Evolutionary conservation across 345 rosid genomes (phyloP).

Genomic region (Gossypium bickii): DNA sequence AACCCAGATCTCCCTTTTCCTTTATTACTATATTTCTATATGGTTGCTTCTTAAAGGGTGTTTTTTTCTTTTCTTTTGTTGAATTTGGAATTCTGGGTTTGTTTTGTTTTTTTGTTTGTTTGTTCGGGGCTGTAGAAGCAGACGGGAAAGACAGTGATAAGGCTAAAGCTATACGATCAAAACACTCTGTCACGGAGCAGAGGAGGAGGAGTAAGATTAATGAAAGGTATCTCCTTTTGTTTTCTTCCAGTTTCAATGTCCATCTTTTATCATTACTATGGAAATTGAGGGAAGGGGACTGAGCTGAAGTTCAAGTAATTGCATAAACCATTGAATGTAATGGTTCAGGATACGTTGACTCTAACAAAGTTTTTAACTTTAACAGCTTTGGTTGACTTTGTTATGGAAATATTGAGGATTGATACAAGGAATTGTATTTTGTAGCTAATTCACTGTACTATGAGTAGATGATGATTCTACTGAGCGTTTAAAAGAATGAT

Average conservation of each 20-base stretch:
- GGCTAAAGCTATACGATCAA: slow-evolving; percentile 78
- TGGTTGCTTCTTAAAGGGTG: not conserved
- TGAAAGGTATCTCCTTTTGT: slow-evolving; percentile 52
- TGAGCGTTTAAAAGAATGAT: not conserved
- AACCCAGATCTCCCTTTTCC: slow-evolving; percentile 1
- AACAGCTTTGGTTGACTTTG: not conserved
- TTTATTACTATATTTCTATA: not conserved
- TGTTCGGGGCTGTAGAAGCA: slow-evolving; percentile 33
- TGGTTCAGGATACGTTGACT: not conserved
- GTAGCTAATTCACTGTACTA: not conserved
- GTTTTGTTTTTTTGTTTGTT: not conserved
- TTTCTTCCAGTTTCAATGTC: not conserved
- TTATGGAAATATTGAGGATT: not conserved
- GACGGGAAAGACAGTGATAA: slow-evolving; percentile 65
- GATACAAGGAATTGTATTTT: not conserved
- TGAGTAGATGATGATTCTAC: not conserved
- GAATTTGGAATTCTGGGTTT: slow-evolving; percentile 15
- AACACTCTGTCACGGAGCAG: slow-evolving; percentile 96
- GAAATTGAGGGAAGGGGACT: not conserved
- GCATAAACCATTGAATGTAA: not conserved
- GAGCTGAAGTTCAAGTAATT: not conserved
- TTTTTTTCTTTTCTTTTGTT: slow-evolving; percentile 1
- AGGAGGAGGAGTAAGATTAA: slow-evolving; percentile 95
- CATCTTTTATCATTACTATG: not conserved
- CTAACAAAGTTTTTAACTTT: not conserved